A percentile compares a stretch with the other conserved stretches of the same genome.
phyloP scores from a whole-genome alignment of 768 basidiomycete species.

The Sistotremastrum niveocremeum region DNA sequence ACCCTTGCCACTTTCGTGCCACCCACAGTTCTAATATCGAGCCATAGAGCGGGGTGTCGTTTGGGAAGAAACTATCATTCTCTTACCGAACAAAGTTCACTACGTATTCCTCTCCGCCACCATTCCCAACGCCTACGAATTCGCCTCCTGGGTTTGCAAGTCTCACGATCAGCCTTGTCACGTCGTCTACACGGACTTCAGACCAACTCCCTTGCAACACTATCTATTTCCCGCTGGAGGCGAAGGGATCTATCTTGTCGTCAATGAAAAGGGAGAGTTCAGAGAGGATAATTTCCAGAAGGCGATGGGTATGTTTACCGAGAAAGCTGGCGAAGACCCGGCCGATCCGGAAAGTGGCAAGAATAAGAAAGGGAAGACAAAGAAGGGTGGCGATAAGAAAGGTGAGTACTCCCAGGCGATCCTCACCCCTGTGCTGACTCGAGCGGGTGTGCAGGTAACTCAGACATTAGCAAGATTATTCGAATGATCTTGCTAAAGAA shows the following conservation, averaged over 20 bases:
- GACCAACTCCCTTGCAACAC: conserved; percentile 94
- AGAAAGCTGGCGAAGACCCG: conserved; percentile 78
- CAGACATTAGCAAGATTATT: conserved; percentile 95
- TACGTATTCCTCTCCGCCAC: conserved; percentile 99
- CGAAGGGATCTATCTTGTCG: conserved; percentile 93
- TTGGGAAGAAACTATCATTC: conserved; percentile 98
- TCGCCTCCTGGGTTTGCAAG: conserved; percentile 97
- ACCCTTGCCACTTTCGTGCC: neutral
- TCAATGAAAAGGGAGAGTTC: conserved; percentile 98
- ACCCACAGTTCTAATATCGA: neutral
- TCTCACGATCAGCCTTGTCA: conserved; percentile 97
- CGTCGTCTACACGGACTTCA: conserved; percentile 98
- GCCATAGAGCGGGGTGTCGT: conserved; percentile 84
- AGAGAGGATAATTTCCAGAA: conserved; percentile 95
- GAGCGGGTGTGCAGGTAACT: conserved; percentile 40
- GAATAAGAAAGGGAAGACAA: conserved; percentile 84
- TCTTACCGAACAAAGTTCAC: conserved; percentile 89
- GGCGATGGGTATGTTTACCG: conserved; percentile 90
- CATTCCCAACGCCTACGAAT: conserved; percentile 98
- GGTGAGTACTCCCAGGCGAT: conserved; percentile 29
- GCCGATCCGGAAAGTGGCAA: conserved; percentile 76
- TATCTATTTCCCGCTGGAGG: conserved; percentile 96
- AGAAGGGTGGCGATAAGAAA: conserved; percentile 88
- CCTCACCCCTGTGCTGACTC: neutral
- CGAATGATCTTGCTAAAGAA: conserved; percentile 98